phyloP scores from a whole-genome alignment of 176 grass and related monocot species.

The Areca catechu region DNA sequence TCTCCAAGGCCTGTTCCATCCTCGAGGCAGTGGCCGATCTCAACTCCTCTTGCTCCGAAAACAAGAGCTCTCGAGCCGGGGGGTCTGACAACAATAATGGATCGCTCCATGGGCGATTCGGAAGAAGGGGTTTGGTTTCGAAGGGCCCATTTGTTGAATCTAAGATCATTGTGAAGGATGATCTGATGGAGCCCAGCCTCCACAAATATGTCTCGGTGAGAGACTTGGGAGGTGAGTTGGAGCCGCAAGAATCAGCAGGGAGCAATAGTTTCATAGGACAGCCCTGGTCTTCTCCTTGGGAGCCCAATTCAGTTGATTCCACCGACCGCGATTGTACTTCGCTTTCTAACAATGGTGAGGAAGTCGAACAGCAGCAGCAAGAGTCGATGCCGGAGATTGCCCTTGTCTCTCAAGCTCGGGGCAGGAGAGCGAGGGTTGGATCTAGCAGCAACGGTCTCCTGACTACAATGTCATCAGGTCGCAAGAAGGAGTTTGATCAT shows the following conservation, averaged over 20 bases:
- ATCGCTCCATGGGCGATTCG: slow-evolving; percentile 27
- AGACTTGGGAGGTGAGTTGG: slow-evolving; percentile 37
- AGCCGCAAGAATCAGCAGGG: slow-evolving; percentile 75
- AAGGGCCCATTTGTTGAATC: slow-evolving; percentile 38
- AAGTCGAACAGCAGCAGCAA: slow-evolving; percentile 39
- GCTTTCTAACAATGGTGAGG: slow-evolving; percentile 42
- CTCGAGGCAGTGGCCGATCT: slow-evolving; percentile 88
- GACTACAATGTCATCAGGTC: background rate
- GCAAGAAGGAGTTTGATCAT: slow-evolving; percentile 5
- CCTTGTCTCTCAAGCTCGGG: background rate
- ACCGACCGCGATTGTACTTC: slow-evolving; percentile 53
- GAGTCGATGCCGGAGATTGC: background rate
- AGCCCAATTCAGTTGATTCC: slow-evolving; percentile 63
- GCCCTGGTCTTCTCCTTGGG: slow-evolving; percentile 61
- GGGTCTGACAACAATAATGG: slow-evolving; percentile 30
- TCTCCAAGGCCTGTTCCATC: slow-evolving; percentile 97
- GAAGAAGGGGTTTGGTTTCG: background rate
- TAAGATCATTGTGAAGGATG: slow-evolving; percentile 55
- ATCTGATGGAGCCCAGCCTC: slow-evolving; percentile 64
- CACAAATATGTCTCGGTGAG: slow-evolving; percentile 88
- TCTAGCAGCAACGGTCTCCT: background rate
- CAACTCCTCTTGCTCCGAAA: slow-evolving; percentile 67
- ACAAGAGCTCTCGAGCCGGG: slow-evolving; percentile 31
- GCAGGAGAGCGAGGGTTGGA: background rate
- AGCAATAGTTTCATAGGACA: slow-evolving; percentile 79